Conservation (phyloP, 2,329 filamentous ascomycete species). For the Cryphonectria japonica region DNA sequence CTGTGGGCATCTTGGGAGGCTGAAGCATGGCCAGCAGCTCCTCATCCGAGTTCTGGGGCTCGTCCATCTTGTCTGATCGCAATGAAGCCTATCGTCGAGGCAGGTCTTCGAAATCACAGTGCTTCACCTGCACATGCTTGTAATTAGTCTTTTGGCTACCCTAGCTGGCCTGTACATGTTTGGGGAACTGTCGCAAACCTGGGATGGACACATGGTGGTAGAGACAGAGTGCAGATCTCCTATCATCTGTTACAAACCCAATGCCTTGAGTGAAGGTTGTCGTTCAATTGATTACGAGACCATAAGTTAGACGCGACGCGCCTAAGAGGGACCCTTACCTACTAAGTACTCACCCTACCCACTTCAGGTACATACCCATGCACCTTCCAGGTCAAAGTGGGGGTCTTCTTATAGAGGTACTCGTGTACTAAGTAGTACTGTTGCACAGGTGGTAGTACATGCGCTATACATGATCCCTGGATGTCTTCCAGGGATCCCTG, state of each 20-base stretch:
- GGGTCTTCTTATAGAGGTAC: background rate
- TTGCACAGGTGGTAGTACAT: background rate
- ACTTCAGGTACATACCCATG: background rate
- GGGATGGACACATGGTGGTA: background rate
- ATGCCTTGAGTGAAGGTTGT: background rate
- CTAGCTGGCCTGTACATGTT: background rate
- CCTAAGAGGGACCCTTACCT: background rate
- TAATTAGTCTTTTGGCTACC: constrained; percentile 7
- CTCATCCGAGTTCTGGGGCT: constrained; percentile 20
- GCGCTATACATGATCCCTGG: background rate
- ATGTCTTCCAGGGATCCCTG: constrained; percentile 11
- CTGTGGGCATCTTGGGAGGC: constrained; percentile 14
- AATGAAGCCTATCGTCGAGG: constrained; percentile 12
- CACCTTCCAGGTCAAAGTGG: background rate
- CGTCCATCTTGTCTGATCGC: constrained; percentile 17
- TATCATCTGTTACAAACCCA: background rate
- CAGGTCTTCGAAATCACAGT: background rate
- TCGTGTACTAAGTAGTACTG: background rate
- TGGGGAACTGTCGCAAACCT: constrained; percentile 12
- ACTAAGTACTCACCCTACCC: background rate
- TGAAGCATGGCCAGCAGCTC: constrained; percentile 28
- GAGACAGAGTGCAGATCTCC: background rate
- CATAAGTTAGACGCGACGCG: background rate
- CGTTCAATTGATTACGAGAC: background rate
- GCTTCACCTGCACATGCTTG: constrained; percentile 18